These are phyloP conservation scores for Hyphopichia burtonii DNA, from an alignment of 1,139 yeast species.

Conservation along the genomic window DNA sequence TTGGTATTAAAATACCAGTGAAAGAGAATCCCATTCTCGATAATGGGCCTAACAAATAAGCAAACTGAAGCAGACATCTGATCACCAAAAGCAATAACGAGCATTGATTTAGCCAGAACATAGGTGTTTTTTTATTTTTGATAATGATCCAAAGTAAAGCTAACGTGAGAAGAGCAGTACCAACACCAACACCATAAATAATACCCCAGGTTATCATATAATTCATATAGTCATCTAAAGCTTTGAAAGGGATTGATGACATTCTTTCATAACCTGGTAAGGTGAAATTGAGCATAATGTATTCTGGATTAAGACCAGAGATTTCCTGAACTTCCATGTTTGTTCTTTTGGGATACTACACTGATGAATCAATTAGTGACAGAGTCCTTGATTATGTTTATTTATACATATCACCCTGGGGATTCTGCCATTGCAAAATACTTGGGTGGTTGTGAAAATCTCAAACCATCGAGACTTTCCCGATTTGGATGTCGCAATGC, in stretches of 20 bases:
- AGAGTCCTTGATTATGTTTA: too few relatives aligned
- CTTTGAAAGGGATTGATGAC: conserved; percentile 4
- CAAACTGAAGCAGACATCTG: conserved; percentile 59
- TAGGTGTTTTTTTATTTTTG: conserved; percentile 56
- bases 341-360: too few relatives aligned
- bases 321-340: not conserved
- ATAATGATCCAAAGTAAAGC: conserved; percentile 35
- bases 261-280: not conserved
- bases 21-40: conserved; percentile 48
- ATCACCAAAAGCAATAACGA: conserved; percentile 55
- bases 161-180: conserved; percentile 25
- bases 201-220: conserved; percentile 11
- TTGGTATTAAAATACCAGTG: conserved; percentile 41
- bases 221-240: conserved; percentile 10
- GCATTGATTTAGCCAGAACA: conserved; percentile 65
- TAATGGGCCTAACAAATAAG: conserved; percentile 52
- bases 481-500: conserved; percentile 1
- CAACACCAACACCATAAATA: conserved; percentile 27
- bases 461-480: too few relatives aligned
- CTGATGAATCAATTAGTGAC: too few relatives aligned
- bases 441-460: too few relatives aligned
- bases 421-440: too few relatives aligned
- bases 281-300: not conserved
- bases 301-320: not conserved
- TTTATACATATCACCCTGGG: too few relatives aligned